A percentile compares a stretch with the other conserved stretches of the same genome.
phyloP scores from a whole-genome alignment of 805 yeast genomes.

The Saccharomycopsis sp. region DNA sequence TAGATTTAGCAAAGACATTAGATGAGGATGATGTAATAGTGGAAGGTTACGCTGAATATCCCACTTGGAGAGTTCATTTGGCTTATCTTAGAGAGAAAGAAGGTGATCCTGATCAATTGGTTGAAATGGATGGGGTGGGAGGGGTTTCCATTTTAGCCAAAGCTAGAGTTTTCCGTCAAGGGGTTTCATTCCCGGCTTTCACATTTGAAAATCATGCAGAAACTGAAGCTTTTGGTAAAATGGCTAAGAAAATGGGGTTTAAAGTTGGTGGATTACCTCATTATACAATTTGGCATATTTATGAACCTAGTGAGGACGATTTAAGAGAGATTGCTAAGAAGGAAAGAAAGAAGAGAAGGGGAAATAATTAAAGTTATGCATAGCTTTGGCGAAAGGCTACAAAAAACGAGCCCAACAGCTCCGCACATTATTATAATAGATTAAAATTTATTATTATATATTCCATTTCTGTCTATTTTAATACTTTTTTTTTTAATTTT shows the following conservation, averaged over 20 bases:
- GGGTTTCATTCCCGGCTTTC: slow-evolving; percentile 80
- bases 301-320: slow-evolving; percentile 85
- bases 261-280: slow-evolving; percentile 85
- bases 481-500: too few relatives aligned
- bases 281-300: slow-evolving; percentile 85
- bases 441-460: too few relatives aligned
- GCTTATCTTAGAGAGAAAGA: slow-evolving; percentile 60
- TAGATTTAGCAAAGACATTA: slow-evolving; percentile 54
- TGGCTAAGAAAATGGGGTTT: slow-evolving; percentile 74
- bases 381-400: too few relatives aligned
- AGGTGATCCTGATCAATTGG: slow-evolving; percentile 57
- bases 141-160: slow-evolving; percentile 77
- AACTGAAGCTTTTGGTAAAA: slow-evolving; percentile 80
- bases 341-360: slow-evolving; percentile 58
- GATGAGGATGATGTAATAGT: slow-evolving; percentile 82
- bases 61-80: slow-evolving; percentile 78
- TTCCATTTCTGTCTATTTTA: too few relatives aligned
- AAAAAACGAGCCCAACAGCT: too few relatives aligned
- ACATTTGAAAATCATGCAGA: slow-evolving; percentile 82
- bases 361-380: too few relatives aligned
- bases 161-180: slow-evolving; percentile 68
- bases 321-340: slow-evolving; percentile 57
- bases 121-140: slow-evolving; percentile 78
- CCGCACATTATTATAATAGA: too few relatives aligned
- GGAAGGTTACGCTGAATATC: slow-evolving; percentile 82